A percentile compares a stretch with the other conserved stretches of the same genome.
phyloP scores from a whole-genome alignment of 495 filamentous ascomycete genomes.

The Hypoxylon subgilvum region DNA sequence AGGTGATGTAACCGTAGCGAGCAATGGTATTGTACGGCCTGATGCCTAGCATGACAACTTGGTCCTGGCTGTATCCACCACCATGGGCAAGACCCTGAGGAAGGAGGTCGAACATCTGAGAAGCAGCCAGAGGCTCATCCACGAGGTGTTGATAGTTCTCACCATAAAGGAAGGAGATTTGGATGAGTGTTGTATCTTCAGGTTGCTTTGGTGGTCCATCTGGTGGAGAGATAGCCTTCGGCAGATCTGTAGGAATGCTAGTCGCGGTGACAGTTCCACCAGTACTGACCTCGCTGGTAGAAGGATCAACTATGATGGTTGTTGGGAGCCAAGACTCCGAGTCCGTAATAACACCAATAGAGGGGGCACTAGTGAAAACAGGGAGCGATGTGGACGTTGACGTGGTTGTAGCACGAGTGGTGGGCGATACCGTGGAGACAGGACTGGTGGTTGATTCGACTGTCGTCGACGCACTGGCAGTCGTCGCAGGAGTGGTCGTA shows the following conservation, averaged over 20 bases:
- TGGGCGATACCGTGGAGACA: constrained; percentile 11
- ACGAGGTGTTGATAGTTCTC: constrained; percentile 87
- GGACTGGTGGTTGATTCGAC: constrained; percentile 8
- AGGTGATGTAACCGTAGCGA: constrained; percentile 79
- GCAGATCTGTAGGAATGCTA: constrained; percentile 67
- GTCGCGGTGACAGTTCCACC: constrained; percentile 38
- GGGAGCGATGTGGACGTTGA: constrained; percentile 27
- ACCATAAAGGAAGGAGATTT: constrained; percentile 80
- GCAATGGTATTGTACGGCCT: constrained; percentile 76
- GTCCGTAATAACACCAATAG: constrained; percentile 49
- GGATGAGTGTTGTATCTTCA: constrained; percentile 68
- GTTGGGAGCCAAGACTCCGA: constrained; percentile 53
- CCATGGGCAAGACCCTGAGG: constrained; percentile 76
- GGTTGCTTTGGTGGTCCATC: constrained; percentile 52
- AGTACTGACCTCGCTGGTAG: constrained; percentile 39
- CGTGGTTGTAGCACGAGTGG: constrained; percentile 1
- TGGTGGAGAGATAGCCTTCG: constrained; percentile 74
- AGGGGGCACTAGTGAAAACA: constrained; percentile 45
- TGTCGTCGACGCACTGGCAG: constrained; percentile 8
- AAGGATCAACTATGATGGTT: constrained; percentile 50
- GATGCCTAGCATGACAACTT: constrained; percentile 73
- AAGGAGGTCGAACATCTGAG: constrained; percentile 85
- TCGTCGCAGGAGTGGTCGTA: constrained; percentile 29
- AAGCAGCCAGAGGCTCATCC: constrained; percentile 67
- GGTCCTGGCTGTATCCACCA: constrained; percentile 53